Conservation (phyloP, 2,329 filamentous ascomycete genomes). For the Clarireedia hainanense region DNA sequence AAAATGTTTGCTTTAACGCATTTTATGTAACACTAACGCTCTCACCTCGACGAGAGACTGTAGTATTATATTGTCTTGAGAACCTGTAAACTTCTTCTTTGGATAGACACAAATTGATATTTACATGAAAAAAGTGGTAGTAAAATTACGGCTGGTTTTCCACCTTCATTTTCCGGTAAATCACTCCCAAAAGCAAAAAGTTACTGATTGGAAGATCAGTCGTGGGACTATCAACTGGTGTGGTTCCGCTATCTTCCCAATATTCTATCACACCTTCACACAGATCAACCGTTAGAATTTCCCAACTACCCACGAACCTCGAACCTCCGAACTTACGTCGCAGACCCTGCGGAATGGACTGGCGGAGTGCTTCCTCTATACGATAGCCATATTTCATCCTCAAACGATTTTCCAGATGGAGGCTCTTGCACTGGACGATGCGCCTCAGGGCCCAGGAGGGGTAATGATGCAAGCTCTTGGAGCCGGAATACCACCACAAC, state of each 20-base stretch:
- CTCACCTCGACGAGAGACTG: too few relatives aligned
- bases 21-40: too few relatives aligned
- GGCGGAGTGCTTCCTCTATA: constrained; percentile 11
- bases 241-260: neutral
- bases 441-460: constrained; percentile 29
- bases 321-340: neutral
- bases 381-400: constrained; percentile 14
- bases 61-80: too few relatives aligned
- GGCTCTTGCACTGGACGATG: constrained; percentile 44
- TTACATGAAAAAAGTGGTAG: too few relatives aligned
- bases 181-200: too few relatives aligned
- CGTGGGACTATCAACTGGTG: constrained; percentile 1
- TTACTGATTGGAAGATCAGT: too few relatives aligned
- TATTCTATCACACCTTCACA: neutral
- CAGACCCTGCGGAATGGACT: constrained; percentile 21
- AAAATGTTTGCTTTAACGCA: too few relatives aligned
- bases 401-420: constrained; percentile 39
- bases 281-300: neutral
- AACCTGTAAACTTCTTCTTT: too few relatives aligned
- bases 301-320: constrained; percentile 3
- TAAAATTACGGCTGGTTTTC: too few relatives aligned
- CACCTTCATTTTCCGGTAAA: too few relatives aligned
- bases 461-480: constrained; percentile 15
- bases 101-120: too few relatives aligned
- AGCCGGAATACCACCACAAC: constrained; percentile 19